Evolutionary conservation across 2,329 filamentous ascomycete species (phyloP).

Genomic region (Ophiostoma tasmaniense): DNA sequence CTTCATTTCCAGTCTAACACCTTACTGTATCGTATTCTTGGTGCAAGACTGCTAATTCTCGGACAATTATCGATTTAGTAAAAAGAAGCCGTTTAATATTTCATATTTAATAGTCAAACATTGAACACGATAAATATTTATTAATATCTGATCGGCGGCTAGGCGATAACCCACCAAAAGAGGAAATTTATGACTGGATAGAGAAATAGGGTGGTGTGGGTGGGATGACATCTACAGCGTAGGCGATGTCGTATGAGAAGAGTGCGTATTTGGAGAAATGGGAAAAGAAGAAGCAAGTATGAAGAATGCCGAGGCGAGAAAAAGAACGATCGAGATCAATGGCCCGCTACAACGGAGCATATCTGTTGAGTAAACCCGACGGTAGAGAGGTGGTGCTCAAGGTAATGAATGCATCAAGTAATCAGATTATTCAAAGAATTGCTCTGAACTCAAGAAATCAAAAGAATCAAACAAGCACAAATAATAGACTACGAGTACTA

Average conservation of each 20-base stretch:
- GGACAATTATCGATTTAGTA: neutral
- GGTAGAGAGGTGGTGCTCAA: neutral
- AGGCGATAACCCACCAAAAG: conserved; percentile 6
- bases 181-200: conserved; percentile 8
- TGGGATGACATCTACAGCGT: conserved; percentile 7
- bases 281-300: neutral
- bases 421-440: neutral
- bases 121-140: neutral
- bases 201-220: conserved; percentile 1
- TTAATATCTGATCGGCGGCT: neutral
- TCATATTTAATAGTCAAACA: neutral
- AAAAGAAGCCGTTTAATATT: neutral
- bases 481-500: neutral
- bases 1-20: too few species aligned
- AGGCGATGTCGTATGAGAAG: neutral
- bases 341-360: conserved; percentile 1
- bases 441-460: neutral
- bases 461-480: neutral
- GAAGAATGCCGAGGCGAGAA: neutral
- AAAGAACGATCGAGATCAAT: conserved; percentile 7
- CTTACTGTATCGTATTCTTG: neutral
- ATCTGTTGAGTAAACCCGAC: neutral
- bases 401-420: neutral
- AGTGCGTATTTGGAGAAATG: neutral
- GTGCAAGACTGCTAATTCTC: neutral